Conservation (phyloP, 345 rosid genomes). For the Triadica sebifera region DNA sequence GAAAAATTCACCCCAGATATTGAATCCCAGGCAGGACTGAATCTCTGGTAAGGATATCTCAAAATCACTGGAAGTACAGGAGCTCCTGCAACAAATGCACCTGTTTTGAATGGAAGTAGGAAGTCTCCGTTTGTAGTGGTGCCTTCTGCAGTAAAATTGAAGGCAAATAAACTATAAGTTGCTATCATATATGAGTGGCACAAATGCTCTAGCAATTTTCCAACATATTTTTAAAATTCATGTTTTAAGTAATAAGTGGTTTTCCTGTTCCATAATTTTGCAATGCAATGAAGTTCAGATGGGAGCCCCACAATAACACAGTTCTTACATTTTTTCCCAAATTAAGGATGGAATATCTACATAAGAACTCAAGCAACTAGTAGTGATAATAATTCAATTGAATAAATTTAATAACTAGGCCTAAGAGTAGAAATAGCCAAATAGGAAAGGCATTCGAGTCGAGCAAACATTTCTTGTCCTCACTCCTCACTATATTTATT, state of each 20-base stretch:
- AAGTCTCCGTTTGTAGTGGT: slow-evolving; percentile 94
- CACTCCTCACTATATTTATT: not conserved
- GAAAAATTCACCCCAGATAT: slow-evolving; percentile 75
- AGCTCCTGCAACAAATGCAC: slow-evolving; percentile 86
- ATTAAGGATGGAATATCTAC: not conserved
- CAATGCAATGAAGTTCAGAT: not conserved
- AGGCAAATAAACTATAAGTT: slow-evolving; percentile 11
- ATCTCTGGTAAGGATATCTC: slow-evolving; percentile 79
- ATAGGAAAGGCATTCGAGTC: no score
- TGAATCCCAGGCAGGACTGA: slow-evolving; percentile 96
- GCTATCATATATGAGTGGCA: not conserved
- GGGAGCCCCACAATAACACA: not conserved
- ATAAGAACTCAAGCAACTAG: not conserved
- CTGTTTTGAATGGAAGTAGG: slow-evolving; percentile 93
- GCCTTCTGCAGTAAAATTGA: slow-evolving; percentile 65
- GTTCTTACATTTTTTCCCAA: not conserved
- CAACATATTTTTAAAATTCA: no score
- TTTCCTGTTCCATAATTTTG: not conserved
- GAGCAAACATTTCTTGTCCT: not conserved
- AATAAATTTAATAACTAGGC: not conserved
- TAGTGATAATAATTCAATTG: not conserved
- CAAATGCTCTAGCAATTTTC: no score
- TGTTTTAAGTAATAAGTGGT: not conserved
- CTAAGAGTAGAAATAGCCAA: not conserved
- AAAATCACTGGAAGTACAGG: slow-evolving; percentile 88